Base-by-base conservation (phyloP, 805 yeast genomes). In the Nakazawaea ernobii region DNA sequence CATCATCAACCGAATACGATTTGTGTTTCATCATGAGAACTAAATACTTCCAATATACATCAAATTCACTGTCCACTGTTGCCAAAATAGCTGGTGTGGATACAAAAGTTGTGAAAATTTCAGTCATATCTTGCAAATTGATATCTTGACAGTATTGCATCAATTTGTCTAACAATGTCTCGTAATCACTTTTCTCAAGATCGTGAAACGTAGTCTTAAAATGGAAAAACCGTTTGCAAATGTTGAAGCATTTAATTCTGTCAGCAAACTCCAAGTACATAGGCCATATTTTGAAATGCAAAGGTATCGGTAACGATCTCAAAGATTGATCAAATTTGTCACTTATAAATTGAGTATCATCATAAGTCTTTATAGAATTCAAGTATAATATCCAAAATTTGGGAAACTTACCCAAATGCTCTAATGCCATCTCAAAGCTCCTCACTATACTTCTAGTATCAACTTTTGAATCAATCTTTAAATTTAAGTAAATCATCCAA, bases 251-350 rank as follows among this genome's bases (percentile, higher is more conserved):
- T 0, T 74, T 66, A 4, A 35, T 44, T 1, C 79, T 83, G 3
- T 64, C 64, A 1, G 79, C 79, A 61, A 72, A 78, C 17, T 65
- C 54, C 39, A 84, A 63, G 48, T 79, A 85, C 50, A 73, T 57
- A 1, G 70, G 64, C 77, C 94, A 77, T 30, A 84, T 72, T 28
- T 67, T 52, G 4, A 72, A 71, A 59, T 82, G 89, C 48, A 78
- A 81, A 0, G 75, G 59, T 6, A 71, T 45, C 0, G 85, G 79
- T 10, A 84, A 55, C 4, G 64, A 52, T 45, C 68, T 66, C 8
- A 86, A 60, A 0, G 84, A 74, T 28, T 59, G 55, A 55, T 83
- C 76, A 56, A 82, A 80, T 3, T 63, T 62, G 4, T 58, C 57
- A 37, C 83, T 62, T 11, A 73, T 69, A 33, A 57, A 49, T 0